Percentiles rank a stretch among this genome's conserved stretches.
These are phyloP conservation scores for Eucalyptus decipiens DNA, from an alignment of 345 rosid genomes.

Conservation along the genomic window DNA sequence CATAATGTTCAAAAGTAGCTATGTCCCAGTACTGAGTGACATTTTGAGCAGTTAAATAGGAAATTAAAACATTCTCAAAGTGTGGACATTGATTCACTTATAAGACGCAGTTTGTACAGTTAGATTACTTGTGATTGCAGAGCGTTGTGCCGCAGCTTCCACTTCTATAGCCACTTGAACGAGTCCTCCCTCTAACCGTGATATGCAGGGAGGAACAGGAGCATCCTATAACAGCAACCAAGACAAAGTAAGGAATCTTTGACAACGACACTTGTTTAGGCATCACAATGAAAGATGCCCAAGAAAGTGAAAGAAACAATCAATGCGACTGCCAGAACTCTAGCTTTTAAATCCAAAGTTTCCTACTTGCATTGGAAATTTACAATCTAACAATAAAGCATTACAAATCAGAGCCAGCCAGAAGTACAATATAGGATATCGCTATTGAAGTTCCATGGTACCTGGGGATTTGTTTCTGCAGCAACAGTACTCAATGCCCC, in stretches of 20 bases:
- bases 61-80: not conserved
- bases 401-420: not conserved
- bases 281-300: not conserved
- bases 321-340: not conserved
- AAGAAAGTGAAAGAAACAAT: not conserved
- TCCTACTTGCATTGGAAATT: not conserved
- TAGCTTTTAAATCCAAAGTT: not conserved
- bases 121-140: conserved; percentile 74
- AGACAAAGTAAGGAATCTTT: not conserved
- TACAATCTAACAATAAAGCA: not conserved
- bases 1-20: not conserved
- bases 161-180: conserved; percentile 98
- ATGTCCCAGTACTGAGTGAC: not conserved
- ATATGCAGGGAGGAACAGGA: conserved; percentile 96
- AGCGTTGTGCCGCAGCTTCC: conserved; percentile 93
- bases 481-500: not conserved
- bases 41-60: not conserved
- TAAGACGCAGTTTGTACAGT: not conserved
- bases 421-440: not conserved
- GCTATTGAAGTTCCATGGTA: not conserved
- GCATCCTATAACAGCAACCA: conserved; percentile 47
- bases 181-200: conserved; percentile 86
- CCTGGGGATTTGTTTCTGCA: not conserved
- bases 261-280: not conserved
- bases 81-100: not conserved